phyloP scores from a whole-genome alignment of 257 asterid genomes.

The Solanum etuberosum region DNA sequence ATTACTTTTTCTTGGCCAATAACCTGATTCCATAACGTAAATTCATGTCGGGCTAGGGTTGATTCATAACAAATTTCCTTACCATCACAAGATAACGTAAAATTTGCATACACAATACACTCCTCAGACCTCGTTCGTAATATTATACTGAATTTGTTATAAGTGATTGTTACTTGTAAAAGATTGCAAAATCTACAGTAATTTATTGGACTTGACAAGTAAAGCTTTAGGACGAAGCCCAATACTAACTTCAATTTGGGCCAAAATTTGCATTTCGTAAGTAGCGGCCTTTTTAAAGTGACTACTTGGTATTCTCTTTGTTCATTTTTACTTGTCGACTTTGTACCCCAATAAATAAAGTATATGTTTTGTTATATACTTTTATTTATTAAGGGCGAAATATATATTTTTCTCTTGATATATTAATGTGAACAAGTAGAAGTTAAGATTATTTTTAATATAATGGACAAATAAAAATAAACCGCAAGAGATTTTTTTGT shows the following conservation, averaged over 20 bases:
- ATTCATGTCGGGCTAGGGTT: too few species aligned
- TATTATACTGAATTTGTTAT: background rate
- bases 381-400: background rate
- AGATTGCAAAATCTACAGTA: background rate
- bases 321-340: background rate
- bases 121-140: accelerated
- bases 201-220: background rate
- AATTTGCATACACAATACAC: background rate
- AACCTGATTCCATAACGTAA: too few species aligned
- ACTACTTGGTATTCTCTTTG: background rate
- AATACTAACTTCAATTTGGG: background rate
- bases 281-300: background rate
- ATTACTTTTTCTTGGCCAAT: too few species aligned
- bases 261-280: background rate
- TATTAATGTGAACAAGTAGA: background rate
- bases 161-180: background rate
- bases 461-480: background rate
- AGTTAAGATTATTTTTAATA: background rate
- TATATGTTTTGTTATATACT: too few species aligned
- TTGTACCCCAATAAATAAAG: too few species aligned
- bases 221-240: background rate
- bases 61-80: background rate
- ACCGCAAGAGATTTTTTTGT: background rate
- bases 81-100: background rate
- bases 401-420: background rate